Conservation (phyloP, 176 grass and related monocot species). For the Tillandsia fasciculata region DNA sequence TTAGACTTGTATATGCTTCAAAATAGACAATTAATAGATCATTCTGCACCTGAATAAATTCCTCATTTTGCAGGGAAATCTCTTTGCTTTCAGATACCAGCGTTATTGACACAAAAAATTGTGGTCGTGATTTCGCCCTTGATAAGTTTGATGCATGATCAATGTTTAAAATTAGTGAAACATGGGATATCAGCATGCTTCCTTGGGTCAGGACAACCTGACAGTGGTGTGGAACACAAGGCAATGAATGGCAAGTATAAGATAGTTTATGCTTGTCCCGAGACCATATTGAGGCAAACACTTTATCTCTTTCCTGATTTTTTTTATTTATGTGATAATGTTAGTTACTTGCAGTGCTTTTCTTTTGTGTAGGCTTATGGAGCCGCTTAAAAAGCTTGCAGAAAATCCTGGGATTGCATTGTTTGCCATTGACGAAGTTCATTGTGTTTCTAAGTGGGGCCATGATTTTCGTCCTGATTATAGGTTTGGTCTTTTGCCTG, state of each 20-base stretch:
- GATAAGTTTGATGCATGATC: conserved; percentile 98
- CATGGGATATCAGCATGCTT: conserved; percentile 90
- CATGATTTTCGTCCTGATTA: conserved; percentile 96
- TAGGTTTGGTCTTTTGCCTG: conserved; percentile 54
- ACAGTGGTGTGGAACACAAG: conserved; percentile 65
- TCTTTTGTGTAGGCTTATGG: conserved; percentile 56
- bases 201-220: conserved; percentile 90
- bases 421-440: conserved; percentile 93
- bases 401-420: conserved; percentile 83
- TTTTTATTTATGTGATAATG: neutral
- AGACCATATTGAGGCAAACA: conserved; percentile 78
- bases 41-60: conserved; percentile 21
- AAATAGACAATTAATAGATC: neutral
- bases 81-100: conserved; percentile 90
- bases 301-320: neutral
- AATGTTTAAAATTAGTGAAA: conserved; percentile 79
- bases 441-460: conserved; percentile 97
- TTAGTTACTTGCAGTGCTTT: conserved; percentile 17
- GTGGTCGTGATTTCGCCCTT: conserved; percentile 87
- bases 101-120: conserved; percentile 63
- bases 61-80: conserved; percentile 61
- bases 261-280: conserved; percentile 93
- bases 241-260: conserved; percentile 88
- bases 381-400: conserved; percentile 82
- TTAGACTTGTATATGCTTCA: neutral